These are phyloP conservation scores for Penicillium sp. DNA, from an alignment of 2,329 filamentous ascomycete species.

Conservation along the genomic window DNA sequence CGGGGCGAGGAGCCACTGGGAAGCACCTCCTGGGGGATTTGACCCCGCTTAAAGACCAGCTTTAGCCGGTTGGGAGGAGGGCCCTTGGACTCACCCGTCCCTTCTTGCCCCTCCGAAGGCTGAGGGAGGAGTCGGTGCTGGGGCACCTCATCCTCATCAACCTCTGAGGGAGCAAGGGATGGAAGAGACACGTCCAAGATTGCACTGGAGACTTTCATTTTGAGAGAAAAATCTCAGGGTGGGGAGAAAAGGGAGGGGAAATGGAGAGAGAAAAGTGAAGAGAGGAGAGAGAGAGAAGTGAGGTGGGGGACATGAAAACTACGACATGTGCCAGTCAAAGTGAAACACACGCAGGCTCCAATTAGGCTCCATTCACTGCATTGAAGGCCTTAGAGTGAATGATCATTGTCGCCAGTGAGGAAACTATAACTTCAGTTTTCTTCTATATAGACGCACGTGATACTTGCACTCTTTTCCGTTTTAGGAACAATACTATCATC, in stretches of 20 bases:
- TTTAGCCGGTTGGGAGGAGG: not conserved
- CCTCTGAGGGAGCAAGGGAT: not conserved
- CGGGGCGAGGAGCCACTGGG: not conserved
- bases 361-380: too few relatives aligned
- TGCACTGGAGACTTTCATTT: not conserved
- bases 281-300: not conserved
- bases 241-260: not conserved
- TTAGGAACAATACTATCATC: too few relatives aligned
- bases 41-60: not conserved
- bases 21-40: not conserved
- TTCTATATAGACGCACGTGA: constrained; percentile 6
- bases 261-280: not conserved
- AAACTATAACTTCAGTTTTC: too few relatives aligned
- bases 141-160: not conserved
- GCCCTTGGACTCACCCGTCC: not conserved
- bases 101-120: not conserved
- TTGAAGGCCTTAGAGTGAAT: too few relatives aligned
- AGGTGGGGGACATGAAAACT: not conserved
- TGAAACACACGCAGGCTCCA: too few relatives aligned
- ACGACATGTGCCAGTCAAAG: not conserved
- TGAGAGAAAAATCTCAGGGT: not conserved
- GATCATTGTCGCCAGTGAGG: too few relatives aligned
- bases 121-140: not conserved
- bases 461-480: not conserved
- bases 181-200: not conserved